These are phyloP conservation scores for Hibiscus tridactylites DNA, from an alignment of 345 rosid species.

Conservation along the genomic window DNA sequence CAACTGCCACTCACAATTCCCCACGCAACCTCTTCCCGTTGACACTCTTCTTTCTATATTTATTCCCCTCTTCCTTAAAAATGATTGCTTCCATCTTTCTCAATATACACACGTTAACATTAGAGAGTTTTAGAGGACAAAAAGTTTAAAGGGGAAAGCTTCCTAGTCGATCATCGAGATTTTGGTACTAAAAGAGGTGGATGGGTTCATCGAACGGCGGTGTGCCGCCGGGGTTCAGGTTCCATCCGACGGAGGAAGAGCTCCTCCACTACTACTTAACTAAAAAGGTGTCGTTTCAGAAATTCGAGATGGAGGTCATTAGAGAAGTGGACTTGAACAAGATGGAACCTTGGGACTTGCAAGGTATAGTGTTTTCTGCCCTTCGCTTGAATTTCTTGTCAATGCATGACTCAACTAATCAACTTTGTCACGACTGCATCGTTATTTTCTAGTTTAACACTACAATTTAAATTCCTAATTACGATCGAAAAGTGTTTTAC, in stretches of 20 bases:
- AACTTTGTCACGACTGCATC: neutral
- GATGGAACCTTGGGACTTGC: slow-evolving; percentile 97
- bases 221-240: slow-evolving; percentile 93
- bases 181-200: neutral
- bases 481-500: too few species aligned
- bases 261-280: slow-evolving; percentile 86
- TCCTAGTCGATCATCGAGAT: neutral
- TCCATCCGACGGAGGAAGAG: slow-evolving; percentile 93
- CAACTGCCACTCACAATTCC: slow-evolving; percentile 43
- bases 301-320: slow-evolving; percentile 95
- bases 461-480: too few species aligned
- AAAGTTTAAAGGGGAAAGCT: neutral
- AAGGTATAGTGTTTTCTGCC: slow-evolving; percentile 38
- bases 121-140: slow-evolving; percentile 1
- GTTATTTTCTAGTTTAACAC: too few species aligned
- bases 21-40: slow-evolving; percentile 11
- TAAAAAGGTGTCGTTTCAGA: slow-evolving; percentile 79
- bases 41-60: slow-evolving; percentile 24
- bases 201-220: slow-evolving; percentile 66
- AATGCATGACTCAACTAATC: neutral
- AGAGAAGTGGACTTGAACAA: slow-evolving; percentile 91
- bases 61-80: slow-evolving; percentile 11
- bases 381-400: neutral
- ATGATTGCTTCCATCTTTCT: slow-evolving; percentile 5
- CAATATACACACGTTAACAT: slow-evolving; percentile 5